phyloP scores from a whole-genome alignment of 164 flowering plant species.

The Liriodendron chinense region DNA sequence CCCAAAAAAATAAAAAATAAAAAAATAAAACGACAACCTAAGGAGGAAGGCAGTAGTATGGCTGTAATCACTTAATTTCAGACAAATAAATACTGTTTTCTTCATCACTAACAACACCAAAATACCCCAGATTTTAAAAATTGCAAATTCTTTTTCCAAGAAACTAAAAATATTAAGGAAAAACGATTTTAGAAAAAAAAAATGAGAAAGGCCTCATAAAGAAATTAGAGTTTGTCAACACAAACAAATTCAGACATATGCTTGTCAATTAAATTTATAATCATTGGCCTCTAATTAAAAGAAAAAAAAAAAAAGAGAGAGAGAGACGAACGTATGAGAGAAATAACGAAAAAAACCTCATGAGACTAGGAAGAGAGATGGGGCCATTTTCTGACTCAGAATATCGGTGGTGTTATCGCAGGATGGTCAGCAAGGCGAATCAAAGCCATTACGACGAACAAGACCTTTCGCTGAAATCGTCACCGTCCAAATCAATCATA shows the following conservation, averaged over 20 bases:
- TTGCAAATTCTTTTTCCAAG: too few species aligned
- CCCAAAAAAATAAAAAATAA: background rate
- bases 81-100: background rate
- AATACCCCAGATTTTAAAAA: background rate
- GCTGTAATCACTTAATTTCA: constrained; percentile 9
- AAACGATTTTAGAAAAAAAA: too few species aligned
- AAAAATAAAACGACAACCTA: background rate
- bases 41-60: constrained; percentile 23
- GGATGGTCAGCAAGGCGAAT: constrained; percentile 25
- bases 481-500: constrained; percentile 12
- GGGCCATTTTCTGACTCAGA: constrained; percentile 14
- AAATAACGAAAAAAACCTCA: background rate
- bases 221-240: constrained; percentile 17
- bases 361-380: background rate
- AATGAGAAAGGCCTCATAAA: constrained; percentile 22
- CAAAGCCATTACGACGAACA: constrained; percentile 39
- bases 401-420: constrained; percentile 27
- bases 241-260: constrained; percentile 20
- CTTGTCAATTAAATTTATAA: constrained; percentile 15
- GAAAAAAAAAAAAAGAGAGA: background rate
- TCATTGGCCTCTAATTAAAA: constrained; percentile 13
- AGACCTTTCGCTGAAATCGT: constrained; percentile 36
- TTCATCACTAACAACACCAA: background rate
- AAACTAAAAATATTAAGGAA: background rate
- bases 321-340: too few species aligned